Evolutionary conservation across 108 stramenopile species (phyloP).

Genomic region (Epithemia pelagica): DNA sequence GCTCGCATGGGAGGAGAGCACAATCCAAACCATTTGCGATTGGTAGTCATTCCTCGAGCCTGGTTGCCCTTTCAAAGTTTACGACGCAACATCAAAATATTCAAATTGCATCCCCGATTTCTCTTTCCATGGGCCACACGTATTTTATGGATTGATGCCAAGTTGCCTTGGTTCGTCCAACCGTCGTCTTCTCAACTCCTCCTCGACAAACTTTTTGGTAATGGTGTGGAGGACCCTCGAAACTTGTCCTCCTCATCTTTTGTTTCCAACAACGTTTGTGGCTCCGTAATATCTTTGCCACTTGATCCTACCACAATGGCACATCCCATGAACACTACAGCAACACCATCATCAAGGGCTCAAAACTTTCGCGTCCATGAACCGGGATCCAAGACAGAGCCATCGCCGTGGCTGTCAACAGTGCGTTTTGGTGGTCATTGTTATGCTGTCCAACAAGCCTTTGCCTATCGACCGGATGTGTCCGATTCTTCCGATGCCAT

Average conservation of each 20-base stretch:
- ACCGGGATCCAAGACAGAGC: neutral
- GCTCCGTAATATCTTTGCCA: neutral
- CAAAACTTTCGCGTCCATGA: neutral
- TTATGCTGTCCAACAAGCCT: neutral
- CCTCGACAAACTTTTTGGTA: neutral
- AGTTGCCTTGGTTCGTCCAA: no score
- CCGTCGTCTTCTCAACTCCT: no score
- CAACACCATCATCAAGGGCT: neutral
- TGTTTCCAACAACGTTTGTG: neutral
- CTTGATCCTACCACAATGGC: neutral
- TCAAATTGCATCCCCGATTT: slow-evolving; percentile 7
- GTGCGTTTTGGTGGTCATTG: slow-evolving; percentile 5
- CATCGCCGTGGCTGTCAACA: neutral
- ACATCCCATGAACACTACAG: neutral
- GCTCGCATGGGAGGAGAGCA: neutral
- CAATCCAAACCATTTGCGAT: no score
- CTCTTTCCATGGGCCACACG: slow-evolving; percentile 18
- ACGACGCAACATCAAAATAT: slow-evolving; percentile 14
- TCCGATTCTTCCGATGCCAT: slow-evolving; percentile 7
- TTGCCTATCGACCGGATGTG: slow-evolving; percentile 6
- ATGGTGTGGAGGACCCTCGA: neutral
- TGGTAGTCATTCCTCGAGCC: neutral
- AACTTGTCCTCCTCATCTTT: neutral
- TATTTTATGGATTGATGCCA: slow-evolving; percentile 17
- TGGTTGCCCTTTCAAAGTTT: slow-evolving; percentile 7